Evolutionary conservation across 441 rosid species (phyloP).

Genomic region (Syzygium malaccense): DNA sequence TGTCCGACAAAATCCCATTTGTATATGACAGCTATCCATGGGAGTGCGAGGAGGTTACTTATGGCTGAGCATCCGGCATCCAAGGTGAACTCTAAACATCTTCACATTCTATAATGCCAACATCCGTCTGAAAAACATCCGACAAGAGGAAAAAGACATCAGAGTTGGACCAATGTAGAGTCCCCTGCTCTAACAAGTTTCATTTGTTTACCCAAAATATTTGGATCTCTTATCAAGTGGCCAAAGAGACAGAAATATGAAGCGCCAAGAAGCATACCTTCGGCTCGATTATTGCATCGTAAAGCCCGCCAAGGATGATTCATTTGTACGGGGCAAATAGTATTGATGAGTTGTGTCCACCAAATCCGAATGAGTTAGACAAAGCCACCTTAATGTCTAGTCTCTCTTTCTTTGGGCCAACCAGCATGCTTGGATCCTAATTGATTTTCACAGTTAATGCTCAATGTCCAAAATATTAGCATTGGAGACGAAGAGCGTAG

Average conservation of each 20-base stretch:
- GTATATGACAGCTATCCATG: background rate
- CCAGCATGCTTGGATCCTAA: conserved; percentile 12
- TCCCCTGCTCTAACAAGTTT: background rate
- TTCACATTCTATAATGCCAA: background rate
- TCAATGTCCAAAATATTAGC: background rate
- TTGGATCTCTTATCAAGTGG: background rate
- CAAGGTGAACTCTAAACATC: background rate
- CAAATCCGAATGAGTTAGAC: conserved; percentile 30
- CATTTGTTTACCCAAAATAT: background rate
- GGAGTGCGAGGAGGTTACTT: background rate
- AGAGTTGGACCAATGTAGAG: background rate
- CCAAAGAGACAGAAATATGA: background rate
- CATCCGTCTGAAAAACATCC: background rate
- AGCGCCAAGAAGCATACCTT: background rate
- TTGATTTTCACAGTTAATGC: background rate
- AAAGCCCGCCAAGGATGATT: background rate
- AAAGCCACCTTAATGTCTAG: conserved; percentile 24
- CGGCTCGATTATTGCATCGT: background rate
- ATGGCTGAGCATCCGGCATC: background rate
- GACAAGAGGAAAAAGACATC: background rate
- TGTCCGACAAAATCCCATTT: background rate
- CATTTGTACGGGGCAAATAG: conserved; percentile 20
- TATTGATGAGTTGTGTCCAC: conserved; percentile 31
- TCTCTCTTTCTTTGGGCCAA: conserved; percentile 16
- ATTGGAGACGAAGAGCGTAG: background rate